Conservation (phyloP, 176 grass and related monocot species). For the Ensete glaucum region DNA sequence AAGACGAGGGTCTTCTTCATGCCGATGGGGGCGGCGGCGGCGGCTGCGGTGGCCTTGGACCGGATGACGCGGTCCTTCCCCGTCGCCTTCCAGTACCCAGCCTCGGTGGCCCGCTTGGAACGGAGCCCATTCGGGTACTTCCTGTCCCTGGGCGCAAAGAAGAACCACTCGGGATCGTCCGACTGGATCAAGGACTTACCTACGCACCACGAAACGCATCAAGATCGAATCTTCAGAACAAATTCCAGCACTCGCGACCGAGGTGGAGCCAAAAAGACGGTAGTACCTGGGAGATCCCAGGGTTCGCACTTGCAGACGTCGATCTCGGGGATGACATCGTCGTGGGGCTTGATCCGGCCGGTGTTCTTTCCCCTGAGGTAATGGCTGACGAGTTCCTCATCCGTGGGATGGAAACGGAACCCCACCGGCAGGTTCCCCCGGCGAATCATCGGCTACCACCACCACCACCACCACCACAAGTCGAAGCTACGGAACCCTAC, state of each 20-base stretch:
- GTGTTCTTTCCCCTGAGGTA: constrained; percentile 40
- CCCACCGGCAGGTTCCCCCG: constrained; percentile 23
- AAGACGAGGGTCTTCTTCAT: constrained; percentile 66
- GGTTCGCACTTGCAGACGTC: constrained; percentile 40
- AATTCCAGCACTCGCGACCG: neutral
- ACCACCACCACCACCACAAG: no score
- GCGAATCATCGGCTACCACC: constrained; percentile 1
- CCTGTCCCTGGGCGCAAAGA: constrained; percentile 50
- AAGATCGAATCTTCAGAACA: constrained; percentile 8
- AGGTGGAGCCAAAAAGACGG: neutral
- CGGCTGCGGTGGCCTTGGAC: constrained; percentile 11
- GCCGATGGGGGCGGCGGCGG: constrained; percentile 29
- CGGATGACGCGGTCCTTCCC: constrained; percentile 37
- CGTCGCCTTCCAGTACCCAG: constrained; percentile 47
- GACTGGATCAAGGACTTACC: constrained; percentile 43
- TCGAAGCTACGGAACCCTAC: no score
- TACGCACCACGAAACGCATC: constrained; percentile 15
- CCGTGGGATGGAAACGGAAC: constrained; percentile 39
- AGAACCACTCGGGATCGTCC: constrained; percentile 59
- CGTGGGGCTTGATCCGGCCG: constrained; percentile 16
- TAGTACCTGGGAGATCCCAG: constrained; percentile 39
- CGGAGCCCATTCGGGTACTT: constrained; percentile 42
- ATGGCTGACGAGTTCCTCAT: constrained; percentile 40
- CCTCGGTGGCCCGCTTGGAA: constrained; percentile 38
- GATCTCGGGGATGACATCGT: constrained; percentile 36